Base-by-base conservation (phyloP, 2,329 filamentous ascomycete species). In the Cryphonectria nitschkei region DNA sequence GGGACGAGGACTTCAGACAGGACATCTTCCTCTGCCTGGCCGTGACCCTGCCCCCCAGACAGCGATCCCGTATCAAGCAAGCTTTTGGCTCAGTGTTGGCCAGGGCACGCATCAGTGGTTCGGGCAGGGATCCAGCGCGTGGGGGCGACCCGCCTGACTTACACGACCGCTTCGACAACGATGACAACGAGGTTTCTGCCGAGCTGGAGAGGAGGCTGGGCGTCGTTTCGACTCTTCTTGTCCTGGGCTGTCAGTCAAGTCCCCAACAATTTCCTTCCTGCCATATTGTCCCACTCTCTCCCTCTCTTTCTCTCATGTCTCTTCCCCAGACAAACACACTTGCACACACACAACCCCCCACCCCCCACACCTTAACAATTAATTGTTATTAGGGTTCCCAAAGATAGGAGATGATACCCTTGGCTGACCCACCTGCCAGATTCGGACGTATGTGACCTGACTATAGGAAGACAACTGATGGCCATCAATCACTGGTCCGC, bases 1-100 rank as follows among this genome's bases (percentile, higher is more conserved):
- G 41, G 37, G 63, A 69, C 26, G 54, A 73, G 26, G 66, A 71
- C n/a, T 70, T 70, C 60, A 71, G 68, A 50, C 67, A 69, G 19
- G 71, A 73, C 43, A 66, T 67, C n/a, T 73, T 73, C 58, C 71
- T 73, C 69, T 73, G 69, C 64, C 67, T 73, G 22, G 71, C 71
- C 19, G 71, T 73, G 22, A 73, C 71, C 6, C 34, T 73, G 9
- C 71, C 71, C 22, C 66, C 32, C 13, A 70, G 66, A 52, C 71
- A 73, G 66, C 71, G 69, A 34, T 37, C 62, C 22, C 69, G 68
- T 43, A 46, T 68, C 62, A 73, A 61, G 50, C 61, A 50, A 29
- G 69, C 69, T 50, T 62, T 73, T 43, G 68, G 50, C 26, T 60
- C 66, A 9, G 63, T 71, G 26, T 50, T 73, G 63, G 69, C 69